phyloP scores from a whole-genome alignment of 148 eudicot genomes.

The Arctostaphylos glauca region DNA sequence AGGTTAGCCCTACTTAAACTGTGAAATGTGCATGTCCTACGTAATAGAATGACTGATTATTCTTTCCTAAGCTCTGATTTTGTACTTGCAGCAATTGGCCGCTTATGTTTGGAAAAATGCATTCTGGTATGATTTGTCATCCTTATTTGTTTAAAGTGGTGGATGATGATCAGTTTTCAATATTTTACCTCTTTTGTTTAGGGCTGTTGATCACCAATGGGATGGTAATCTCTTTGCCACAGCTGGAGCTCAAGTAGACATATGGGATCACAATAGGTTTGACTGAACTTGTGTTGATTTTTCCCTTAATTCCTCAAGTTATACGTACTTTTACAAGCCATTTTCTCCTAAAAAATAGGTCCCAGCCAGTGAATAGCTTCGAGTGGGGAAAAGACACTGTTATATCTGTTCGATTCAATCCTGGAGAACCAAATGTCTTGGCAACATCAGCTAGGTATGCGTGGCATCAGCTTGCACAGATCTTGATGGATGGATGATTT shows the following conservation, averaged over 20 bases:
- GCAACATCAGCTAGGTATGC: conserved; percentile 88
- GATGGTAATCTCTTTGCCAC: conserved; percentile 87
- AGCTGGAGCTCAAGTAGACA: conserved; percentile 92
- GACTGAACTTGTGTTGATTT: not conserved
- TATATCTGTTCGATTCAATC: conserved; percentile 86
- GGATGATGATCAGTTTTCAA: not conserved
- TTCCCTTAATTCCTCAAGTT: not conserved
- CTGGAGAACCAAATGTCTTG: conserved; percentile 84
- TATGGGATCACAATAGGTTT: conserved; percentile 96
- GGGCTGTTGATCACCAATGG: conserved; percentile 97
- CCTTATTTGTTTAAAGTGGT: too few species aligned
- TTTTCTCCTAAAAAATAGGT: conserved; percentile 42
- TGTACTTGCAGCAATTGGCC: conserved; percentile 62
- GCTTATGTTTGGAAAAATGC: conserved; percentile 76
- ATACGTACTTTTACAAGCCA: conserved; percentile 13
- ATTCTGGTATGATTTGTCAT: conserved; percentile 45
- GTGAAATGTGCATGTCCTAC: not conserved
- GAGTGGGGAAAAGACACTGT: conserved; percentile 89
- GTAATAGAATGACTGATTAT: not conserved
- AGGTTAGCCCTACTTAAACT: conserved; percentile 36
- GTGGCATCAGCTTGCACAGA: not conserved
- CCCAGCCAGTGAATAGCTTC: conserved; percentile 87
- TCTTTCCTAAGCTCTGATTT: conserved; percentile 1
- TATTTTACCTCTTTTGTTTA: conserved; percentile 18
- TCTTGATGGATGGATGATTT: conserved; percentile 10